Evolutionary conservation across 2,329 filamentous ascomycete species (phyloP).

Genomic region (Pezicula radicicola): DNA sequence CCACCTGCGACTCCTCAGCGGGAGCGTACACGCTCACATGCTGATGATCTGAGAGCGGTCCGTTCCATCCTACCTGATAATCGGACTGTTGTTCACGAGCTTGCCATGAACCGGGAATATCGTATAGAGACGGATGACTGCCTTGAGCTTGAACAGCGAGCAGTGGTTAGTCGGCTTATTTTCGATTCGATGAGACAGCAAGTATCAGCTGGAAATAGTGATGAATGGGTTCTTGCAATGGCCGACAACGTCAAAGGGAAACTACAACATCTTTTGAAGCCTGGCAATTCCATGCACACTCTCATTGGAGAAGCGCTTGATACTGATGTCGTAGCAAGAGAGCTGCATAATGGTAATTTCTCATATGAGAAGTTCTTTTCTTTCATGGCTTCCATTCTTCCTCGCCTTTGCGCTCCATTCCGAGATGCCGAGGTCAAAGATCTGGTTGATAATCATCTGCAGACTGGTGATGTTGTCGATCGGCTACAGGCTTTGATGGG

Average conservation of each 20-base stretch:
- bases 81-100: constrained; percentile 71
- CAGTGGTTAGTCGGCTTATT: constrained; percentile 55
- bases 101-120: constrained; percentile 77
- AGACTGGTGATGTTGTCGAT: constrained; percentile 64
- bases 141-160: constrained; percentile 48
- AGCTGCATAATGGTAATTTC: constrained; percentile 70
- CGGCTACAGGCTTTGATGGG: constrained; percentile 72
- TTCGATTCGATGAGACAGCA: constrained; percentile 58
- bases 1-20: constrained; percentile 48
- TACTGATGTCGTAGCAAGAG: constrained; percentile 64
- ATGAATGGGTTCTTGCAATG: constrained; percentile 67
- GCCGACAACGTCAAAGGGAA: constrained; percentile 69
- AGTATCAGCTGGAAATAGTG: constrained; percentile 62
- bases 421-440: constrained; percentile 74
- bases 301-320: constrained; percentile 75
- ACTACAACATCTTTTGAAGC: constrained; percentile 67
- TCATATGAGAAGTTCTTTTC: constrained; percentile 79
- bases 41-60: constrained; percentile 24
- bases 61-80: constrained; percentile 65
- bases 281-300: constrained; percentile 69
- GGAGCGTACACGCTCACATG: constrained; percentile 13
- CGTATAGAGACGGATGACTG: constrained; percentile 61
- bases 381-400: constrained; percentile 71
- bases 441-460: constrained; percentile 59
- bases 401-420: constrained; percentile 77